These are phyloP conservation scores for Ilyonectria sp. DNA, from an alignment of 2,329 filamentous ascomycete genomes.

Conservation along the genomic window DNA sequence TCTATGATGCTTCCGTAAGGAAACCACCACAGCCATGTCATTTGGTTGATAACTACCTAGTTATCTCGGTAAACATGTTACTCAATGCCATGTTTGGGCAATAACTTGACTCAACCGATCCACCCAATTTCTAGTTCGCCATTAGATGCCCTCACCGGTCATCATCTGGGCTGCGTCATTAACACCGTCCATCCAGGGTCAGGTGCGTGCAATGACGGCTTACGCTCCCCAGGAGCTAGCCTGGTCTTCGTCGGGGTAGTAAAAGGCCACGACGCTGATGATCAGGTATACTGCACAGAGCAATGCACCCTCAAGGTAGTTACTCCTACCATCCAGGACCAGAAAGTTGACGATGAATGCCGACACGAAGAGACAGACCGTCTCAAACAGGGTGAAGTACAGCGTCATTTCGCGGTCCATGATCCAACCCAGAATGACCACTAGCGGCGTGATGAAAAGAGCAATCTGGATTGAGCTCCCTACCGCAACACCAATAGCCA, in stretches of 20 bases:
- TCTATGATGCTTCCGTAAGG: conserved; percentile 8
- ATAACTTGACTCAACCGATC: not conserved
- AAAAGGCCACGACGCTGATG: conserved; percentile 77
- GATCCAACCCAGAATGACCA: conserved; percentile 81
- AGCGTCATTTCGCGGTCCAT: conserved; percentile 80
- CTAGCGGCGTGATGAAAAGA: conserved; percentile 78
- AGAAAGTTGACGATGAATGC: conserved; percentile 91
- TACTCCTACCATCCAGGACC: conserved; percentile 87
- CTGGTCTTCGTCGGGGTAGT: conserved; percentile 70
- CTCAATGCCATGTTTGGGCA: not conserved
- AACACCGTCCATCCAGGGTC: not conserved
- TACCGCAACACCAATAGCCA: conserved; percentile 80
- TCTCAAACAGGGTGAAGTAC: conserved; percentile 92
- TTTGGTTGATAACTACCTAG: conserved; percentile 16
- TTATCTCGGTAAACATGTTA: not conserved
- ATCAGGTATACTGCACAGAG: conserved; percentile 78
- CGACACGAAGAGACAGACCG: conserved; percentile 86
- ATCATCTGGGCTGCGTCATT: not conserved
- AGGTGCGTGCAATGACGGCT: not conserved
- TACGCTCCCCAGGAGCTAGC: conserved; percentile 58
- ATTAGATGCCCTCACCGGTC: conserved; percentile 28
- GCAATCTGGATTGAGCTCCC: conserved; percentile 82
- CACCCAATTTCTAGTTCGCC: not conserved
- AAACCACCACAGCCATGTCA: conserved; percentile 9
- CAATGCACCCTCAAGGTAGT: conserved; percentile 86